Evolutionary conservation across 441 rosid species (phyloP), one percentile per base, ranked within the genome.

Genomic region (Mallotus repandus): DNA sequence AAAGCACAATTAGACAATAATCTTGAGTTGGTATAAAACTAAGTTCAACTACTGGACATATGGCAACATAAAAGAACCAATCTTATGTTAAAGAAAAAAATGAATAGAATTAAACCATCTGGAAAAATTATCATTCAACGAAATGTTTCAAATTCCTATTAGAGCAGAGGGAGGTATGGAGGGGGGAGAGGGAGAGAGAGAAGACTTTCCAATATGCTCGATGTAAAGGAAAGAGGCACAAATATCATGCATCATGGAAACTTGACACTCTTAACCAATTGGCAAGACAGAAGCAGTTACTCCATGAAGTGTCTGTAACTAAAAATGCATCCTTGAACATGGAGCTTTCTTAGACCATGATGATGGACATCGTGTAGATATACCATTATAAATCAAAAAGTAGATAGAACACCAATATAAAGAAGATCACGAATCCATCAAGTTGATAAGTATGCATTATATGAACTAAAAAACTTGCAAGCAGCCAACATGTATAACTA

Each of bases 1-100:
- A 65, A 63, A 66, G 53, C 11, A 29, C 25, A 63, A 52, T 41
- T 60, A 79, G 74, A 67, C 16, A 56, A 57, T n/a, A n/a, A n/a
- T n/a, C n/a, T n/a, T n/a, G n/a, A n/a, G n/a, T n/a, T n/a, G n/a
- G n/a, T n/a, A n/a, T n/a, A n/a, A n/a, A n/a, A n/a, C n/a, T n/a
- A 18, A 53, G 8, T 38, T 41, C 38, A 4, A 4, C 25, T 18
- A 25, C 8, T n/a, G n/a, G 13, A 63, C 9, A 22, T 22, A 1
- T 5, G 7, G 16, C 63, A 59, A 59, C 4, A 29, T 25, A 59
- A 25, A 59, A 38, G n/a, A n/a, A n/a, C n/a, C n/a, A n/a, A n/a
- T n/a, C n/a, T n/a, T n/a, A n/a, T n/a, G n/a, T n/a, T n/a, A 59
- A 25, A 13, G 5, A 59, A 25, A 8, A 21, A 56, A n/a, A 12